Evolutionary conservation across 495 filamentous ascomycete species (phyloP), one percentile per base, ranked within the genome.

Genomic region (Talaromyces wortmannii): DNA sequence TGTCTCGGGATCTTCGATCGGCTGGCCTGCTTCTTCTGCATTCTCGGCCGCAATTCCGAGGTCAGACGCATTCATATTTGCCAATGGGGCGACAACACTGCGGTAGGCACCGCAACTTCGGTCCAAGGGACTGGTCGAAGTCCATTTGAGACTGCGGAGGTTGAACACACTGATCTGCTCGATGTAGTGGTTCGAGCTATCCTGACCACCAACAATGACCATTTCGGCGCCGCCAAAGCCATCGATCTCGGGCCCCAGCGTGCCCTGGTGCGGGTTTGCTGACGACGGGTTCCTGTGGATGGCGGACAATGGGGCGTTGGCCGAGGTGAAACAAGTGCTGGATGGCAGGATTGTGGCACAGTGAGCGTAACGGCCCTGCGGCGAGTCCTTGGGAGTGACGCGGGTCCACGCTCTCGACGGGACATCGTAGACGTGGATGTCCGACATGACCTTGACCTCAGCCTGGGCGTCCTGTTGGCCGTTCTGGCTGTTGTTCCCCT

Each of bases 121-220:
- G 31, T 89, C 92, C 12, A 98, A 73, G 4, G 84, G 73, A 52
- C 85, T 85, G 7, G 91, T 96, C 23, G 87, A 88, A 4, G 90
- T 91, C 94, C 94, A 98, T 69, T 94, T 95, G 55, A 97, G 69
- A 64, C 90, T 96, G n/a, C 94, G 82, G 31, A 98, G 78, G 59
- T 98, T 98, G 75, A 97, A 98, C 6, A 97, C 91, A 63, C 91
- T 96, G 61, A 97, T 91, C 70, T 97, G 90, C 66, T 97, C 92
- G 57, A 98, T 97, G 61, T 98, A 98, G 64, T 96, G 90, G 64
- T 97, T 97, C n/a, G 88, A 88, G 56, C 88, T 92, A 64, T 97
- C 92, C 65, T 98, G 94, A 5, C 94, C 94, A 48, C 94, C 94
- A 13, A 97, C 92, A 7, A 98, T 86, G 10, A 98, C 83, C 95